Conservation (phyloP, 2,329 filamentous ascomycete species). For the Chalaropsis ovoidea region DNA sequence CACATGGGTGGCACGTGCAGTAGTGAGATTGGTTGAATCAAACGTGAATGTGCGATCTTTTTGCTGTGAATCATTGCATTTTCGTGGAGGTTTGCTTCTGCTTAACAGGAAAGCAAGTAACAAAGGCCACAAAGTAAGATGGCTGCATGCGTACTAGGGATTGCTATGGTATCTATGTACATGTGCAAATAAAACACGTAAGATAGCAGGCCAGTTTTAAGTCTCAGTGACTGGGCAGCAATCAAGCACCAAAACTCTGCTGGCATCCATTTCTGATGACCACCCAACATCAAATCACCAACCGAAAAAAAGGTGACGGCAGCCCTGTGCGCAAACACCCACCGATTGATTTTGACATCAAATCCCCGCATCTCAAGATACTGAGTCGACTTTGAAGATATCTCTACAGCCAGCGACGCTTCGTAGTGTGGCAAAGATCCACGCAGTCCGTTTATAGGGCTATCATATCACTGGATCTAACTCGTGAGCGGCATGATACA, state of each 20-base stretch:
- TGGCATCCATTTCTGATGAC: neutral
- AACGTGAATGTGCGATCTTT: neutral
- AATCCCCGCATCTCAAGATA: neutral
- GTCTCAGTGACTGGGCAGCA: constrained; percentile 7
- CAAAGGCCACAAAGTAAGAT: neutral
- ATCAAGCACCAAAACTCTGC: constrained; percentile 3
- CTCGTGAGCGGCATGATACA: neutral
- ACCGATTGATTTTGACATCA: neutral
- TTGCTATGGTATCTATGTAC: neutral
- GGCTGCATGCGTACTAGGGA: constrained; percentile 11
- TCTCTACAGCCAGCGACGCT: neutral
- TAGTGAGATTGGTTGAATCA: neutral
- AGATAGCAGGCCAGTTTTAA: neutral
- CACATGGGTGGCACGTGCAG: neutral
- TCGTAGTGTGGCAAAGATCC: neutral
- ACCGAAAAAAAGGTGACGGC: neutral
- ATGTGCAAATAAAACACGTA: neutral
- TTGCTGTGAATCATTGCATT: too few relatives aligned
- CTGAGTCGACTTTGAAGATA: neutral
- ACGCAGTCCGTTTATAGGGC: neutral
- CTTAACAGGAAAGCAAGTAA: neutral
- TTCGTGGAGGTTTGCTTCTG: neutral
- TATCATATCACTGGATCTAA: neutral
- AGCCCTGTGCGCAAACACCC: neutral
- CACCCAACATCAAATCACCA: neutral